Evolutionary conservation across 495 filamentous ascomycete species (phyloP).

Genomic region (Acidiella bohemica): DNA sequence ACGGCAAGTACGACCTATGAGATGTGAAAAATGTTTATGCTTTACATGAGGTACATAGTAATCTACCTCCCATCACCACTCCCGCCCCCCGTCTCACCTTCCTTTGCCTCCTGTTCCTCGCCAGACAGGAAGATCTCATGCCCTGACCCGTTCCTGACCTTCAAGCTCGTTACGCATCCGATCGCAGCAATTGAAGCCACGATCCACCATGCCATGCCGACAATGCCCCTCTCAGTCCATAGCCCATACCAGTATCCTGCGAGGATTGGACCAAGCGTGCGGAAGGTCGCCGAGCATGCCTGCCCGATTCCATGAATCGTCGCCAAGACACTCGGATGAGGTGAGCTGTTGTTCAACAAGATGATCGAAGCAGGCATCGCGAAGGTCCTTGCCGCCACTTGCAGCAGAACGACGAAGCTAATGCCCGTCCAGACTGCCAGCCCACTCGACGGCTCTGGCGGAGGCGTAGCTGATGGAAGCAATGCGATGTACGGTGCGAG

Average conservation of each 20-base stretch:
- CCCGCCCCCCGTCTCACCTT: constrained; percentile 9
- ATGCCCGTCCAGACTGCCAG: constrained; percentile 23
- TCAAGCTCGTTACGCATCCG: constrained; percentile 23
- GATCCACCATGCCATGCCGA: constrained; percentile 26
- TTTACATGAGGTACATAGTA: no score
- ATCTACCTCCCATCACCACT: constrained; percentile 14
- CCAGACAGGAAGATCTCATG: constrained; percentile 26
- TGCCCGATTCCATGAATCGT: constrained; percentile 26
- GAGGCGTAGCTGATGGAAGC: constrained; percentile 18
- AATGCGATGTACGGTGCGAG: constrained; percentile 25
- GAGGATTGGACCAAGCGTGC: constrained; percentile 23
- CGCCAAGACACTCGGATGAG: constrained; percentile 24
- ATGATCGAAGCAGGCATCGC: constrained; percentile 24
- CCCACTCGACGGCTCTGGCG: constrained; percentile 20
- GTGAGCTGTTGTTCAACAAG: constrained; percentile 24
- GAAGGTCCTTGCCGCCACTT: constrained; percentile 25
- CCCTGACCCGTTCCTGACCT: constrained; percentile 24
- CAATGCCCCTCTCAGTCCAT: constrained; percentile 21
- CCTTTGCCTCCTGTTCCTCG: constrained; percentile 17
- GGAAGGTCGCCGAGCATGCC: constrained; percentile 20
- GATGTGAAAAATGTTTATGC: no score
- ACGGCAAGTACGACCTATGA: no score
- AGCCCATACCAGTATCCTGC: constrained; percentile 26
- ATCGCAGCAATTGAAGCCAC: constrained; percentile 15
- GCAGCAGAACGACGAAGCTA: constrained; percentile 19